Conservation (phyloP, 176 grass and related monocot species). For the Oropetium thomaeum region DNA sequence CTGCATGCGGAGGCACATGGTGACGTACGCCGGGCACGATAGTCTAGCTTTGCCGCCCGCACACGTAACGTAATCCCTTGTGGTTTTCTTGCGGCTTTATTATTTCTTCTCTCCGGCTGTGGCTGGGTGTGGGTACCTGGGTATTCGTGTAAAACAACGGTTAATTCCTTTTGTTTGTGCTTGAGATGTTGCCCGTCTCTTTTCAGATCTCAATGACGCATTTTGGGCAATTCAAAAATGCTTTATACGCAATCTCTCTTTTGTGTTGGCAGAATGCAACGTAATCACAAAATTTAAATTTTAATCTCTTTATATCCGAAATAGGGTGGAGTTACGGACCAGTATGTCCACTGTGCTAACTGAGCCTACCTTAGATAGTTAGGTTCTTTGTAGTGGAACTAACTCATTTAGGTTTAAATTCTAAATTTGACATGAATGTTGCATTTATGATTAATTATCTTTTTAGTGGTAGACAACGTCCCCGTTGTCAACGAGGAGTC, state of each 20-base stretch:
- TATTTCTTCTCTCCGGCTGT: background rate
- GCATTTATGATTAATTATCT: no score
- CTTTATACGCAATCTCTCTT: background rate
- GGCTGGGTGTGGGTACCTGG: background rate
- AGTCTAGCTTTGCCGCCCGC: background rate
- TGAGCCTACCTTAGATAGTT: no score
- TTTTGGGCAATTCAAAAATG: background rate
- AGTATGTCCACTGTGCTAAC: no score
- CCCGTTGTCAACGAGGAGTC: no score
- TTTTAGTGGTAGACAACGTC: no score
- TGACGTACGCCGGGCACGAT: background rate
- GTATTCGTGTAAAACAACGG: background rate
- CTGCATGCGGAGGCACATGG: background rate
- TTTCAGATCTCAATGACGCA: constrained; percentile 21
- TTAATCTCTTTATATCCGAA: background rate
- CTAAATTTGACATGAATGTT: no score
- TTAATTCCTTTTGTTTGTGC: background rate
- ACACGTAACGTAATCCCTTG: background rate
- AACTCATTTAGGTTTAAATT: no score
- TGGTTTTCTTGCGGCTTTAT: background rate
- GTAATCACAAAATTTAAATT: background rate
- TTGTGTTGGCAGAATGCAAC: background rate
- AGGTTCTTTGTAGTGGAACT: no score
- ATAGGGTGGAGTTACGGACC: background rate
- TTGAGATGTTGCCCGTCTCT: background rate